Base-by-base conservation (phyloP, 441 rosid genomes). In the Croton setiger region DNA sequence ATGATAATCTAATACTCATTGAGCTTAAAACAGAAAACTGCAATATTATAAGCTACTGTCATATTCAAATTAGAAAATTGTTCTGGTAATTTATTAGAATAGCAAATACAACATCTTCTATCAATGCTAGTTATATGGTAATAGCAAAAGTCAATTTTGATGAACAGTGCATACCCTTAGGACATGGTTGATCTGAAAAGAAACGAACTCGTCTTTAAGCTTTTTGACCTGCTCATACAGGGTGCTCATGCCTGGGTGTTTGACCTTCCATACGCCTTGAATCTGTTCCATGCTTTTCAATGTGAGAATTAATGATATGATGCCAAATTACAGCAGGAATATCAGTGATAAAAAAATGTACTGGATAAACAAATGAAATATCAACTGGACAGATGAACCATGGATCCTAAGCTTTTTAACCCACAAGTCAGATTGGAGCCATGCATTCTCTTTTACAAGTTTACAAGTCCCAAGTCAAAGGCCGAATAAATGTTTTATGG, bases 131-230 rank as follows among this genome's bases (percentile, higher is more conserved):
- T 35, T 47, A 27, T 11, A 48, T 17, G 47, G 45, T 7, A 47
- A 44, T 7, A 27, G 23, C 27, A 54, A 48, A 60, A 64, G 41
- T 18, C 14, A 60, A 39, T 27, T 44, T 49, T 49, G 57, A 55
- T 15, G 35, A 39, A 39, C 15, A 56, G 49, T 43, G 69, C 81
- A 37, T 75, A 92, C 96, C 92, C 98, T 84, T 65, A 82, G 72
- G 71, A 90, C 87, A 80, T 92, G 98, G 72, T 75, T 77, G 80
- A 95, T 95, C 80, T 85, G 78, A 63, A 90, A 92, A 15, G 90
- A 84, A 43, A 18, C 67, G 74, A 92, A 88, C 67, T 72, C 75
- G 35, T 77, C 44, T 72, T 79, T 83, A 68, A 92, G 87, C 62
- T 68, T 53, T 68, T 79, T 79, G 63, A 85, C 96, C 79, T 87